These are phyloP conservation scores for Glomus cerebriforme DNA, from an alignment of 192 early-diverging fungal species.

Conservation along the genomic window DNA sequence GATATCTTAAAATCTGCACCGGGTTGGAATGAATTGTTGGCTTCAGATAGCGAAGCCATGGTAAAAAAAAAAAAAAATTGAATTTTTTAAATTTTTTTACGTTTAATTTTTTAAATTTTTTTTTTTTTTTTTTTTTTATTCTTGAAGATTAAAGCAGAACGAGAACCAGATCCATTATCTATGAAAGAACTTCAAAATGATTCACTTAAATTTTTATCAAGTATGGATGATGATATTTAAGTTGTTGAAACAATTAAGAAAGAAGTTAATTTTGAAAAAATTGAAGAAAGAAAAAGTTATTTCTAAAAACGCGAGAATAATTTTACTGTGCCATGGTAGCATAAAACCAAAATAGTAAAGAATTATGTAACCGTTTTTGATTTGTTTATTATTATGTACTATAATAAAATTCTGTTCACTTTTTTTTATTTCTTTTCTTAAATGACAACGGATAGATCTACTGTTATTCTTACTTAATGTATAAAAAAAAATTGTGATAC, in stretches of 20 bases:
- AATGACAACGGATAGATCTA: too few relatives aligned
- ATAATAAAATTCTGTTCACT: too few relatives aligned
- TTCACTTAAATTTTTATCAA: background rate
- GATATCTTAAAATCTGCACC: background rate
- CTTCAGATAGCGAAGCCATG: slow-evolving; percentile 30
- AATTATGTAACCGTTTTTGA: too few relatives aligned
- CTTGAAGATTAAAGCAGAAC: background rate
- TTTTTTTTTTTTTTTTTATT: background rate
- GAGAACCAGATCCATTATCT: background rate
- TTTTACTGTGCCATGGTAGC: too few relatives aligned
- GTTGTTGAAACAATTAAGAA: background rate
- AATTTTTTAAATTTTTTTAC: background rate
- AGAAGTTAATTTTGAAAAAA: background rate
- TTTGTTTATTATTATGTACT: too few relatives aligned
- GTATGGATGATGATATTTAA: background rate
- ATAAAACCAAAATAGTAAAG: too few relatives aligned
- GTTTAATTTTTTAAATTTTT: background rate
- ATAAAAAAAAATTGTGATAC: too few relatives aligned
- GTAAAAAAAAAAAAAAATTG: background rate
- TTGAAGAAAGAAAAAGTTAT: background rate
- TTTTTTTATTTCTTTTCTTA: too few relatives aligned
- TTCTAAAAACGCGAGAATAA: background rate
- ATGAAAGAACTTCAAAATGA: background rate
- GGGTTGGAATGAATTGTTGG: slow-evolving; percentile 29
- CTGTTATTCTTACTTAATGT: too few relatives aligned